Conservation (phyloP, 495 filamentous ascomycete species). For the Penicillium canariense region DNA sequence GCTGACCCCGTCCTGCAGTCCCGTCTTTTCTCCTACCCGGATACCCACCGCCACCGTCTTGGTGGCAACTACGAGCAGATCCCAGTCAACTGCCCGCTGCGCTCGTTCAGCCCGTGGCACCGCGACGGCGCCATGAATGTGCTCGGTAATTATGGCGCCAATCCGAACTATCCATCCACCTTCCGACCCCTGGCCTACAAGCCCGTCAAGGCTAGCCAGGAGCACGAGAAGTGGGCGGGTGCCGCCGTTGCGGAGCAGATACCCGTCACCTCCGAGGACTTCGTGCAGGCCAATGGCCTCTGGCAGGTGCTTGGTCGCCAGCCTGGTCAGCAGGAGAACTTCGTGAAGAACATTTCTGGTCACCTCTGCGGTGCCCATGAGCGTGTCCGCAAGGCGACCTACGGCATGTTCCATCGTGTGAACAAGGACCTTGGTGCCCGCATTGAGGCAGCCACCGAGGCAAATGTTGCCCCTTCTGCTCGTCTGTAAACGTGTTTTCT, state of each 20-base stretch:
- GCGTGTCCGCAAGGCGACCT: constrained; percentile 55
- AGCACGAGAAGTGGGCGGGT: constrained; percentile 63
- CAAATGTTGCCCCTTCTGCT: constrained; percentile 26
- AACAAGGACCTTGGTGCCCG: constrained; percentile 44
- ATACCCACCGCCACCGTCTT: constrained; percentile 76
- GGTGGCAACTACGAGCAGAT: constrained; percentile 84
- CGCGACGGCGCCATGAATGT: constrained; percentile 71
- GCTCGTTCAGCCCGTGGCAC: constrained; percentile 70
- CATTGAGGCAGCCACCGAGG: constrained; percentile 45
- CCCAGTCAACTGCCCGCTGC: constrained; percentile 71
- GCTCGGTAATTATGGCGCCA: constrained; percentile 67
- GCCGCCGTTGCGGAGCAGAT: constrained; percentile 43
- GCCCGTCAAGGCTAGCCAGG: constrained; percentile 55
- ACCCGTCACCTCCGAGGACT: constrained; percentile 57
- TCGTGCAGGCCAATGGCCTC: constrained; percentile 60
- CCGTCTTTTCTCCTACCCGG: constrained; percentile 80
- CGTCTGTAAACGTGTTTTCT: constrained; percentile 25
- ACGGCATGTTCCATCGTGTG: constrained; percentile 49
- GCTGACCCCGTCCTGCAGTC: constrained; percentile 78
- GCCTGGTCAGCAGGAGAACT: constrained; percentile 64
- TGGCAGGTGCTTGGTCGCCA: constrained; percentile 64
- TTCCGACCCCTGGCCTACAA: constrained; percentile 59
- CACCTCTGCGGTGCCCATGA: constrained; percentile 49
- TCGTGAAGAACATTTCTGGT: constrained; percentile 59
- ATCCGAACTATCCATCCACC: constrained; percentile 66